Base-by-base conservation (phyloP, 2,329 filamentous ascomycete species). In the Colletotrichum tamarilloi region DNA sequence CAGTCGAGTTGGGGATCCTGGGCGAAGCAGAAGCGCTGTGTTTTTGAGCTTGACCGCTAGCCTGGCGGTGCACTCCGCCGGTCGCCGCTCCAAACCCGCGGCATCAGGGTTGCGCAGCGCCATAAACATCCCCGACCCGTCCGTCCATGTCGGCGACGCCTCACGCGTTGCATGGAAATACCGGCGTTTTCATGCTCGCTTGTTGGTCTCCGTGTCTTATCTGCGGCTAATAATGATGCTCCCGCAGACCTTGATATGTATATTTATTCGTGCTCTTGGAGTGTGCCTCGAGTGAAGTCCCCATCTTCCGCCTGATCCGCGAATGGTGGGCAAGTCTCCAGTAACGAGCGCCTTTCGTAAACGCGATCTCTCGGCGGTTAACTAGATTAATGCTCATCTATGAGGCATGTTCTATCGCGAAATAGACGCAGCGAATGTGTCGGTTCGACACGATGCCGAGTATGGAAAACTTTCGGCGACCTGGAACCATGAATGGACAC, bases 21-120 rank as follows among this genome's bases (percentile, higher is more conserved):
- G 59, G 42, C 52, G 24, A 64, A 46, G 28, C 53, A 35, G 22
- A 42, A 42, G 16, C 38, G 38, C 38, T 42, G 38, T 12, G 38
- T 42, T 19, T 42, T 42, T 19, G 38, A 42, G 38, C 38, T 42
- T 42, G 38, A 42, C 38, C 38, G 58, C 58, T 38, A 65, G 22
- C 69, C 24, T 46, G 70, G 70, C 70, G 66, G 66, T 73, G 66
- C 70, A 70, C 46, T 53, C 30, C 53, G 66, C 66, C 59, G 59
- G 35, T 55, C 60, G 30, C 66, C 53, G 65, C 66, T 64, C 55
- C 32, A 69, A 69, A 64, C 66, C 42, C 46, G 58, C 59, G 32
- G 59, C 42, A 65, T 73, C 22, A 46, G 56, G 70, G 66, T 67
- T 73, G 70, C 67, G 66, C 55, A 65, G 66, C 67, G 60, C 70